Percentiles rank a stretch among this genome's conserved stretches.
Conservation (phyloP, 257 asterid species). For the Solanum lycopersicoides region DNA sequence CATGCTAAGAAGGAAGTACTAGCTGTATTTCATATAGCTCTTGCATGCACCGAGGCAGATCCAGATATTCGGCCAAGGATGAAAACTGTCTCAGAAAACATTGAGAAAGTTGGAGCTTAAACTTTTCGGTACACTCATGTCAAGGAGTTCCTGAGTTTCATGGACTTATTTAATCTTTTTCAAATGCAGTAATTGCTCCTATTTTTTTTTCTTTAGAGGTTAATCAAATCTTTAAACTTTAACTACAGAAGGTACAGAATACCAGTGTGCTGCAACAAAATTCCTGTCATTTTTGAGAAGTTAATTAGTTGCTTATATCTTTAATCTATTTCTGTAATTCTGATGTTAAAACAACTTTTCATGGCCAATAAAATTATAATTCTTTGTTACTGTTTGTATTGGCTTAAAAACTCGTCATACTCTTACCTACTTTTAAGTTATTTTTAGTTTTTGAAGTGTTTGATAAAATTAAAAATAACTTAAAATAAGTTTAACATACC, state of each 20-base stretch:
- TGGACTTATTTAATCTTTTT: background rate
- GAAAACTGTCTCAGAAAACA: constrained; percentile 69
- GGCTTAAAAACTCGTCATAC: background rate
- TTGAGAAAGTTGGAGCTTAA: constrained; percentile 60
- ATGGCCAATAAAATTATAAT: background rate
- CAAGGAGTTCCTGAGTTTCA: background rate
- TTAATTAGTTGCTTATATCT: background rate
- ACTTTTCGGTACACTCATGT: background rate
- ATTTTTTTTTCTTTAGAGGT: background rate
- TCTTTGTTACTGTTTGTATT: background rate
- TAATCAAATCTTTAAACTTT: background rate
- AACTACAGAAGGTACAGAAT: background rate
- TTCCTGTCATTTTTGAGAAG: background rate
- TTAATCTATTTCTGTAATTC: background rate
- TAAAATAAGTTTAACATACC: background rate
- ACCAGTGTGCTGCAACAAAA: background rate
- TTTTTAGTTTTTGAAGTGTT: no score
- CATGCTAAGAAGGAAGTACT: constrained; percentile 78
- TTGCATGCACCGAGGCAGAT: constrained; percentile 82
- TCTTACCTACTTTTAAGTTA: background rate
- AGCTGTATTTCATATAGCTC: constrained; percentile 61
- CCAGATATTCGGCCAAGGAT: constrained; percentile 91
- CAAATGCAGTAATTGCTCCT: background rate
- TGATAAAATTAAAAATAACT: background rate
- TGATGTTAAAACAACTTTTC: background rate